Conservation (phyloP, 208 protist genomes). For the Trypanosoma conorhini region DNA sequence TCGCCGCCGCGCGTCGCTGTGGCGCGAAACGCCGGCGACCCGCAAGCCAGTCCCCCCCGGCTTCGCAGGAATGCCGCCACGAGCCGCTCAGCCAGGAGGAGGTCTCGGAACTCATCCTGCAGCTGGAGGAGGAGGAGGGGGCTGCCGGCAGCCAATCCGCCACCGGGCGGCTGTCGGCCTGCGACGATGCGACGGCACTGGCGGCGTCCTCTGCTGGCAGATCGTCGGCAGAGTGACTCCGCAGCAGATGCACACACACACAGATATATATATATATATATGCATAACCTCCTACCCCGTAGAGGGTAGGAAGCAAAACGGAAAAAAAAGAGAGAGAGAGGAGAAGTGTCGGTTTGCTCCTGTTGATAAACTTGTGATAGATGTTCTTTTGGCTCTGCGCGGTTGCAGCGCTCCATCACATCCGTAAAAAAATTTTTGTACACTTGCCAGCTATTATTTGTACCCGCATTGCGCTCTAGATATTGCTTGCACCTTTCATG, state of each 20-base stretch:
- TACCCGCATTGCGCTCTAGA: neutral
- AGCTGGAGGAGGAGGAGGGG: conserved; percentile 16
- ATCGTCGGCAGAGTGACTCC: neutral
- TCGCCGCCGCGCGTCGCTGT: neutral
- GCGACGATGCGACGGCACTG: neutral
- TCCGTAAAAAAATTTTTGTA: conserved; percentile 25
- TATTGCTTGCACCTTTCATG: neutral
- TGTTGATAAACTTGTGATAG: conserved; percentile 2
- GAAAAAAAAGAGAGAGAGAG: neutral
- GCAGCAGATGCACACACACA: neutral
- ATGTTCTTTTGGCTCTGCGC: neutral
- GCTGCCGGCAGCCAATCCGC: neutral
- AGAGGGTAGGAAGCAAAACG: neutral
- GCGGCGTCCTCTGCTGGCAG: neutral
- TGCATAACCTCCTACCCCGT: too few relatives aligned
- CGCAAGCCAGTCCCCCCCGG: neutral
- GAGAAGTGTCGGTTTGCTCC: neutral
- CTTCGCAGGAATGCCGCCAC: neutral
- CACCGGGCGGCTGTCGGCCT: neutral
- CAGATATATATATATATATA: neutral
- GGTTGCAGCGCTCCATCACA: neutral
- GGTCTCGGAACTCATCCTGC: conserved; percentile 14
- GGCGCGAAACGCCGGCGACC: conserved; percentile 9
- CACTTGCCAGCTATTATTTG: neutral
- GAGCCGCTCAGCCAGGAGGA: conserved; percentile 23